phyloP scores from a whole-genome alignment of 352 stramenopile genomes.

The Paralagenidium karlingii region DNA sequence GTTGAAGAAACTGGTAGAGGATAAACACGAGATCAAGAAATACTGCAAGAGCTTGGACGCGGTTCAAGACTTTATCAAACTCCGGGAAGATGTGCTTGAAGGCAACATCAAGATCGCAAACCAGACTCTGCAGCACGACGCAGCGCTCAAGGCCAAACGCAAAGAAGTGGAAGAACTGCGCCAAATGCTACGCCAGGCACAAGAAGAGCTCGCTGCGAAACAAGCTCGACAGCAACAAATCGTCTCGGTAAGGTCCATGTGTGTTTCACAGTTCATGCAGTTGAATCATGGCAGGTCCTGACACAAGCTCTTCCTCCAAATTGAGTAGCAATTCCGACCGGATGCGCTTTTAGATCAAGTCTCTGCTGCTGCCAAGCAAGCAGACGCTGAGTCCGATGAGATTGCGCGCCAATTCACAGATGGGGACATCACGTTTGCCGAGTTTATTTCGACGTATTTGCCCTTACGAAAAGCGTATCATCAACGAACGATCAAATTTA shows the following conservation, averaged over 20 bases:
- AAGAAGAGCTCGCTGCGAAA: constrained; percentile 50
- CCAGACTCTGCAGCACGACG: constrained; percentile 48
- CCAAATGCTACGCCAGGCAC: constrained; percentile 24
- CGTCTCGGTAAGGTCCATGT: constrained; percentile 50
- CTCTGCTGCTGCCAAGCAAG: constrained; percentile 29
- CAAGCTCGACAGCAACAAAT: constrained; percentile 56
- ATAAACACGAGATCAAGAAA: constrained; percentile 43
- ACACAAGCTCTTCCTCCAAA: no score
- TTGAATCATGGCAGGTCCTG: no score
- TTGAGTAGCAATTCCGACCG: constrained; percentile 51
- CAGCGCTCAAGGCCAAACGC: constrained; percentile 31
- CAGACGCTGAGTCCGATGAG: constrained; percentile 60
- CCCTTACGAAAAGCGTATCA: constrained; percentile 61
- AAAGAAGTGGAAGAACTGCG: constrained; percentile 32
- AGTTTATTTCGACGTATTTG: constrained; percentile 55
- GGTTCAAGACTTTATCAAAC: constrained; percentile 53
- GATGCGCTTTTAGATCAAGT: constrained; percentile 65
- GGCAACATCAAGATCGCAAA: constrained; percentile 69
- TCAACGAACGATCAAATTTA: constrained; percentile 63
- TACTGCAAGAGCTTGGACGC: constrained; percentile 45
- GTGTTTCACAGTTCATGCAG: no score
- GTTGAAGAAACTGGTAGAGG: constrained; percentile 44
- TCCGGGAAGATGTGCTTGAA: constrained; percentile 61
- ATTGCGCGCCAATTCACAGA: constrained; percentile 59
- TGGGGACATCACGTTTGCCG: constrained; percentile 48